Base-by-base conservation (phyloP, 805 yeast genomes). In the Saccharomycopsis babjevae region DNA sequence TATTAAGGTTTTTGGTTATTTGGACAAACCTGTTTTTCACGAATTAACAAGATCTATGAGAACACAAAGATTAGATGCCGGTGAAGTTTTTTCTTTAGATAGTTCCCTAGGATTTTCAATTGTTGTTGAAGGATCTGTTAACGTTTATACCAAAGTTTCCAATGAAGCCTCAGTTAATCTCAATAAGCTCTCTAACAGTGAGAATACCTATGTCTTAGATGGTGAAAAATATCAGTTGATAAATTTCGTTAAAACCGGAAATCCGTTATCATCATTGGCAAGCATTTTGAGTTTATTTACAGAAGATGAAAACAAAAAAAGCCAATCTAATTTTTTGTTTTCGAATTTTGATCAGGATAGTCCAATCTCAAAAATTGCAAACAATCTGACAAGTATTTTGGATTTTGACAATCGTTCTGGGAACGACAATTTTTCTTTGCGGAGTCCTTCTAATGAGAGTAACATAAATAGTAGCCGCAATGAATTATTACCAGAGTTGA, bases 11-110 rank as follows among this genome's bases (percentile, higher is more conserved):
- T 94, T 93, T 75, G 98, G 98, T 1, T 93, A 93, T 71, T 77
- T 93, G 57, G 98, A 93, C 66, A 80, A 86, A 63, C 87, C 89
- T 1, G 97, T 93, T 1, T 92, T 93, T 71, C 96, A 92, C 69
- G 98, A 92, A 68, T 79, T 93, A 67, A 92, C 98, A 2, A 86
- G 88, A 69, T 87, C 87, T 63, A 90, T 93, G 89, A 89, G 89
- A 59, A 93, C 98, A 0, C 90, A 89, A 69, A 86, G 88, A 63
- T 71, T 93, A 43, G 84, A 84, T 32, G 79, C 82, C 5, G 93
- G 89, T 42, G 98, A 93, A 69, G 79, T 87, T 10, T 73, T 94
- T 39, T 78, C 83, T 57, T 72, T 93, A 46, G 89, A 88, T 63
- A 89, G 86, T 58, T 80, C 84, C 5, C 75, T 86, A 6, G 98